phyloP scores from a whole-genome alignment of 2,329 filamentous ascomycete genomes.

The Talaromyces atroroseus region DNA sequence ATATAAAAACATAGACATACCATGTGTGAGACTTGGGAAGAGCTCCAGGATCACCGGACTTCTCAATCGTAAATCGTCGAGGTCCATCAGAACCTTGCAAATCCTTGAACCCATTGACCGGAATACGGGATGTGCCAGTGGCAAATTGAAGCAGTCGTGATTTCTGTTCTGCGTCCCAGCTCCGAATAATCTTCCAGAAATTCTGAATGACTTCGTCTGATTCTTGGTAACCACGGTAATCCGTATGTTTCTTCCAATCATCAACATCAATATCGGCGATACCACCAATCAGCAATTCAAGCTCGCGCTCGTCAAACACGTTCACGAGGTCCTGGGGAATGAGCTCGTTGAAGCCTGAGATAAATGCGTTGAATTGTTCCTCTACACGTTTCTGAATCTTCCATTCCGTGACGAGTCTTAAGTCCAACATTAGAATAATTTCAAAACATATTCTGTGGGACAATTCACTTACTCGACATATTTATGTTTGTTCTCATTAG shows the following conservation, averaged over 20 bases:
- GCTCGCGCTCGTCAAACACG: conserved; percentile 95
- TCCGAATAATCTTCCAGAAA: conserved; percentile 94
- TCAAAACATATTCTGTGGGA: neutral
- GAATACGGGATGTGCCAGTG: conserved; percentile 94
- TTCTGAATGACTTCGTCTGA: conserved; percentile 95
- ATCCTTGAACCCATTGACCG: conserved; percentile 99
- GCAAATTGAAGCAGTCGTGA: conserved; percentile 93
- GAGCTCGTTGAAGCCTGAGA: conserved; percentile 93
- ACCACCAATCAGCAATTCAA: conserved; percentile 93
- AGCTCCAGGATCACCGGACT: conserved; percentile 84
- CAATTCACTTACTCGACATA: conserved; percentile 70
- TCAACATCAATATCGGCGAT: conserved; percentile 99
- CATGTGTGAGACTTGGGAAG: conserved; percentile 97
- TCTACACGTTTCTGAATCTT: conserved; percentile 97
- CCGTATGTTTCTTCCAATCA: conserved; percentile 99
- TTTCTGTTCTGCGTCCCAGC: conserved; percentile 98
- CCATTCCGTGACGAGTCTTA: conserved; percentile 91
- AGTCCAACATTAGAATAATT: neutral
- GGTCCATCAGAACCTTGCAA: conserved; percentile 94
- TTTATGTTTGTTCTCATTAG: conserved; percentile 98
- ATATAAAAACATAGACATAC: conserved; percentile 50
- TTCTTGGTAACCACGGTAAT: conserved; percentile 97
- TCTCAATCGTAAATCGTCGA: conserved; percentile 94
- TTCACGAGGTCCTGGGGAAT: conserved; percentile 96
- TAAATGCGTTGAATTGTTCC: conserved; percentile 97